Evolutionary conservation across 2,329 filamentous ascomycete species (phyloP).

Genomic region (Diaporthe citriasiana): DNA sequence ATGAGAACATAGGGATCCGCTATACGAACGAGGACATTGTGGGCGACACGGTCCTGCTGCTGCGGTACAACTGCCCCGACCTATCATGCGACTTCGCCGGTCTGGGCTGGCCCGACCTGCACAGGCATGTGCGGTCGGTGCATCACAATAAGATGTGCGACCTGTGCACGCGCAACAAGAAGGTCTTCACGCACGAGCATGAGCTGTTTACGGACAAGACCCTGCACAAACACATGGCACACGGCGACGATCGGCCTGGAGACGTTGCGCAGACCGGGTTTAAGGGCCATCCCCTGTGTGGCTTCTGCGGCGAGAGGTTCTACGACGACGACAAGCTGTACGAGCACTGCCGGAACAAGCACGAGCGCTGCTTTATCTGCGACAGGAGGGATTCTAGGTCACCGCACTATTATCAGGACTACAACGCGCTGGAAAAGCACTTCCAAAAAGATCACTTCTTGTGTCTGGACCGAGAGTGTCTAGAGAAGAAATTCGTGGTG

Average conservation of each 20-base stretch:
- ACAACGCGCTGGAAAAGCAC: conserved; percentile 86
- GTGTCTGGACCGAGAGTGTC: conserved; percentile 86
- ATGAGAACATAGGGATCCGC: conserved; percentile 90
- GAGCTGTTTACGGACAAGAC: conserved; percentile 88
- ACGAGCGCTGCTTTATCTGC: conserved; percentile 96
- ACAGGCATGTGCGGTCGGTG: conserved; percentile 82
- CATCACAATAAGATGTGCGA: conserved; percentile 95
- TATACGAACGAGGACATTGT: conserved; percentile 92
- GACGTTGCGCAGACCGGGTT: conserved; percentile 95
- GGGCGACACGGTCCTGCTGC: conserved; percentile 87
- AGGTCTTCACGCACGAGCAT: conserved; percentile 98
- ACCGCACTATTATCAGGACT: conserved; percentile 93
- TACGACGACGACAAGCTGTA: conserved; percentile 97
- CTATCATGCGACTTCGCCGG: conserved; percentile 84
- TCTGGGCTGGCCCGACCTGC: conserved; percentile 70
- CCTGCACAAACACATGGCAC: conserved; percentile 87
- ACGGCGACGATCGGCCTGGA: conserved; percentile 91
- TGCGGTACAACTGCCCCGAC: conserved; percentile 96
- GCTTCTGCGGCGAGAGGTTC: conserved; percentile 91
- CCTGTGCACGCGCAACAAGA: conserved; percentile 92
- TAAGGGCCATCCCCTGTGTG: conserved; percentile 94
- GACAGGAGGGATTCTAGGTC: conserved; percentile 78
- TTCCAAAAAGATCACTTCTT: conserved; percentile 90
- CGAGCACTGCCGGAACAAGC: conserved; percentile 91
- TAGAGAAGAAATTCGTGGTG: conserved; percentile 98